These are phyloP conservation scores for Halenospora varia DNA, from an alignment of 495 filamentous ascomycete genomes.

Conservation along the genomic window DNA sequence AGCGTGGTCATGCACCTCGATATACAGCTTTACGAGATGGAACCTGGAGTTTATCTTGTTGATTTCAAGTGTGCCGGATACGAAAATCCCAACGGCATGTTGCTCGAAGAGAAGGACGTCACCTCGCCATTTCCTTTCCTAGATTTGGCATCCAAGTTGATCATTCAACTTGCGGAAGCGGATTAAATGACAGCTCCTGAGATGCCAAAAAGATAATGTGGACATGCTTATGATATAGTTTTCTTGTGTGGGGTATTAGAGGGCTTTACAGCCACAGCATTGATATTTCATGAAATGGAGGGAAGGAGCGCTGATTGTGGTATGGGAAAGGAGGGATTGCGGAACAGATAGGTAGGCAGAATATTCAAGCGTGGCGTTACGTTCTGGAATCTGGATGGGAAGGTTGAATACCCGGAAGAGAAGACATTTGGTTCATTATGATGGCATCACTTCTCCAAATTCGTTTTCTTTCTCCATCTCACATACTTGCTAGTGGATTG, in stretches of 20 bases:
- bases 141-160: constrained; percentile 66
- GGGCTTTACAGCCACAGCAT: too few species aligned
- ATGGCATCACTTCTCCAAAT: not conserved
- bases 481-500: not conserved
- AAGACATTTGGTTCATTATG: not conserved
- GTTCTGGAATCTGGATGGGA: constrained; percentile 18
- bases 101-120: constrained; percentile 67
- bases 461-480: not conserved
- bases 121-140: constrained; percentile 75
- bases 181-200: constrained; percentile 32
- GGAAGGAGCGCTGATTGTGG: too few species aligned
- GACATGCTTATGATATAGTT: too few species aligned
- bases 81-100: constrained; percentile 61
- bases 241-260: too few species aligned
- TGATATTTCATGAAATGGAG: not conserved
- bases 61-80: constrained; percentile 99
- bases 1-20: constrained; percentile 82
- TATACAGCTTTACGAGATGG: constrained; percentile 95
- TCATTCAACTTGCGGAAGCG: constrained; percentile 72
- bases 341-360: not conserved
- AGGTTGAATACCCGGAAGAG: constrained; percentile 19
- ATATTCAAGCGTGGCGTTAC: constrained; percentile 13
- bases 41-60: constrained; percentile 88
- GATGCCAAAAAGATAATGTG: too few species aligned
- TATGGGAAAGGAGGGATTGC: not conserved